These are phyloP conservation scores for Leccinum subgranulosum DNA, from an alignment of 768 basidiomycete species.

Conservation along the genomic window DNA sequence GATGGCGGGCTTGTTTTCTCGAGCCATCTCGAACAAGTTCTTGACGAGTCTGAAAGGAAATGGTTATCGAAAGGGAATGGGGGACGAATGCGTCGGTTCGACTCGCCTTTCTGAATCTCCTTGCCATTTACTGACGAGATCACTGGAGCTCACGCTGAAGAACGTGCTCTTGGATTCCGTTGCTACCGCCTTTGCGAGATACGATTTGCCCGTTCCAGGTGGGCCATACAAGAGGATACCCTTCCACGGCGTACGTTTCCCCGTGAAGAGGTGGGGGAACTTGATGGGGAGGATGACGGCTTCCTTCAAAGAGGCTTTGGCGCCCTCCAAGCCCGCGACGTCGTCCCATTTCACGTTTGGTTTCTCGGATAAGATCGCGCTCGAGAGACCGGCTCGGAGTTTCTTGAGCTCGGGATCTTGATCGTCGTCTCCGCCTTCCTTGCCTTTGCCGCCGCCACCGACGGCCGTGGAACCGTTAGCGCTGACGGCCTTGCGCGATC, in stretches of 20 bases:
- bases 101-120: constrained; percentile 94
- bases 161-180: constrained; percentile 99
- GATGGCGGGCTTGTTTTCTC: constrained; percentile 95
- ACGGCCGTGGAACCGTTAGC: constrained; percentile 43
- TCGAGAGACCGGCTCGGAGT: constrained; percentile 83
- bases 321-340: constrained; percentile 92
- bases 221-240: constrained; percentile 97
- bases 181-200: constrained; percentile 96
- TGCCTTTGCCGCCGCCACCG: constrained; percentile 45
- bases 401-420: constrained; percentile 95
- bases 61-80: background rate
- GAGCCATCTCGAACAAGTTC: constrained; percentile 93
- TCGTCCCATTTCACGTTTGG: constrained; percentile 99
- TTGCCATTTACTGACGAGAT: constrained; percentile 99
- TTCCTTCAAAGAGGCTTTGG: constrained; percentile 95
- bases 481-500: constrained; percentile 46
- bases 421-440: constrained; percentile 57
- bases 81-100: background rate
- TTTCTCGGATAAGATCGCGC: constrained; percentile 88
- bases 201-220: constrained; percentile 96
- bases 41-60: constrained; percentile 71
- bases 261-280: constrained; percentile 97
- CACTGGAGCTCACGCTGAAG: constrained; percentile 93
- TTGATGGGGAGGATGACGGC: constrained; percentile 99
- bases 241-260: constrained; percentile 96